These are phyloP conservation scores for Lithohypha guttulata DNA, from an alignment of 2,329 filamentous ascomycete genomes.

Conservation along the genomic window DNA sequence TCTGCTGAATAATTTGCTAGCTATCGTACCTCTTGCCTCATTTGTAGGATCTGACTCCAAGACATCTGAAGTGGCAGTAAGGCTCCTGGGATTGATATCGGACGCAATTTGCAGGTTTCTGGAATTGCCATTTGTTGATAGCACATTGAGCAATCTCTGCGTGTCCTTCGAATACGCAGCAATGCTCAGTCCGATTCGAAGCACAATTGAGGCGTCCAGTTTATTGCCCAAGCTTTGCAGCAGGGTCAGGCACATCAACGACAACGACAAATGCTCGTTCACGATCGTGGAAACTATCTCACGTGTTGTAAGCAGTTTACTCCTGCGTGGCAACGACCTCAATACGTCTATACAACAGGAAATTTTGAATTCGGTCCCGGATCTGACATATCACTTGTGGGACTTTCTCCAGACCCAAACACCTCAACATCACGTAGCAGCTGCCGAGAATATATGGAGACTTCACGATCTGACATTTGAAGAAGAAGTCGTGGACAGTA, in stretches of 20 bases:
- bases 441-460: constrained; percentile 75
- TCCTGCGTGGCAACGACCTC: constrained; percentile 14
- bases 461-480: constrained; percentile 61
- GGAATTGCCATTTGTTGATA: background rate
- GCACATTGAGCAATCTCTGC: background rate
- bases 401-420: constrained; percentile 65
- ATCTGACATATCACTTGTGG: constrained; percentile 67
- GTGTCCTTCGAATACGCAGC: constrained; percentile 1
- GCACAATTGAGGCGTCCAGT: background rate
- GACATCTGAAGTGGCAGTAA: background rate
- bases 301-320: constrained; percentile 17
- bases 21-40: background rate
- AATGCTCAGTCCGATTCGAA: background rate
- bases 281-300: constrained; percentile 12
- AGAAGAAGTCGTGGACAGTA: constrained; percentile 63
- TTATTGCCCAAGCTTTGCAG: background rate
- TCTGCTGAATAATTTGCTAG: background rate
- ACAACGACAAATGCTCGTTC: background rate
- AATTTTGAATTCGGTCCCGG: constrained; percentile 53
- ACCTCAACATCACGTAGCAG: constrained; percentile 91
- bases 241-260: background rate
- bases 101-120: background rate
- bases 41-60: background rate
- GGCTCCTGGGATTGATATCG: background rate
- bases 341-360: constrained; percentile 23